Percentiles rank a stretch among this genome's conserved stretches.
Evolutionary conservation across 495 filamentous ascomycete genomes (phyloP).

Genomic region (Saxispiralis lemnorum): DNA sequence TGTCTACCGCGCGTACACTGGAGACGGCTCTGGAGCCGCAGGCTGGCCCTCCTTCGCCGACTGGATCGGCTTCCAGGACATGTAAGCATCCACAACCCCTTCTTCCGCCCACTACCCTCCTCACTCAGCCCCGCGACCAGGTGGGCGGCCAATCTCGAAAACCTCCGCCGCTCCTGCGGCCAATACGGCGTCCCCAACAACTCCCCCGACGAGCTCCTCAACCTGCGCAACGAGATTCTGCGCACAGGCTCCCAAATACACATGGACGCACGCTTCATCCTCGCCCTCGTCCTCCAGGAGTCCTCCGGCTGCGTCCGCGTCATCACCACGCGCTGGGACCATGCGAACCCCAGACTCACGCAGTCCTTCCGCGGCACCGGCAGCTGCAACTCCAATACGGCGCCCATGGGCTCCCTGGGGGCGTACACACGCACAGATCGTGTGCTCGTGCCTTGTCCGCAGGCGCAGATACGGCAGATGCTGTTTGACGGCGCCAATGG

Average conservation of each 20-base stretch:
- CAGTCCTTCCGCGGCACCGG: constrained; percentile 20
- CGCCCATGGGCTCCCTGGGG: not conserved
- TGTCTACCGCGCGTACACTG: constrained; percentile 4
- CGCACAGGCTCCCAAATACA: not conserved
- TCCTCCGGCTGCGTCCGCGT: constrained; percentile 21
- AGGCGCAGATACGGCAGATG: constrained; percentile 9
- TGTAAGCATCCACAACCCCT: not conserved
- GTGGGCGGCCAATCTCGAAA: constrained; percentile 2
- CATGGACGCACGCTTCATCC: constrained; percentile 16
- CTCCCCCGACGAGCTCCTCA: not conserved
- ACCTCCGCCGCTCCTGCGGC: constrained; percentile 2
- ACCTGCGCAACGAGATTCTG: not conserved
- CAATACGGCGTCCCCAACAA: constrained; percentile 9
- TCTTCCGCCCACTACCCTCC: not conserved
- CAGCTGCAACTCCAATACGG: not conserved
- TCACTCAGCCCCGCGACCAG: not conserved
- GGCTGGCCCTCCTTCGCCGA: constrained; percentile 8
- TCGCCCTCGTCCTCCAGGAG: constrained; percentile 15
- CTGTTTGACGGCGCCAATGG: constrained; percentile 14
- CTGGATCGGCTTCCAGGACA: constrained; percentile 5
- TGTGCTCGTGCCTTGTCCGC: not conserved
- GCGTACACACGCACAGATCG: not conserved
- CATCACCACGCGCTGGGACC: constrained; percentile 28
- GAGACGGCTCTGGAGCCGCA: constrained; percentile 4
- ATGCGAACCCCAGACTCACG: constrained; percentile 39